Evolutionary conservation across 345 rosid genomes (phyloP).

Genomic region (Pugionium dolabratum): DNA sequence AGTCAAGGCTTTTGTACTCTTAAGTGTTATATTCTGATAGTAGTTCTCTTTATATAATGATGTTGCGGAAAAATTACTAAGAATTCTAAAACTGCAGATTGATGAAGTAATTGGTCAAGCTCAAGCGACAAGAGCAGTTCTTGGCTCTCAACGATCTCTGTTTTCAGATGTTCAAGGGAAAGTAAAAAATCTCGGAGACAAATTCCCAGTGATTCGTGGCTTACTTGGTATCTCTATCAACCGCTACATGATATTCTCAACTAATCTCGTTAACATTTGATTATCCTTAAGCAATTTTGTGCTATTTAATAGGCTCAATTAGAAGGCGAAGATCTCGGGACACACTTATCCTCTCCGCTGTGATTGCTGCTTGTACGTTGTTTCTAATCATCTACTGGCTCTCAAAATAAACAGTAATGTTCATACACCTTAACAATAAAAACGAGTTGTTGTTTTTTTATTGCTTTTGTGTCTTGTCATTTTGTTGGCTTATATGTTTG

Average conservation of each 20-base stretch:
- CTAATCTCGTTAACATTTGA: slow-evolving; percentile 13
- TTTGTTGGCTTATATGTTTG: slow-evolving; percentile 22
- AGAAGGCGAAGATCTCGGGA: slow-evolving; percentile 81
- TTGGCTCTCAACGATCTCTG: slow-evolving; percentile 83
- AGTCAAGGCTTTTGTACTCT: neutral
- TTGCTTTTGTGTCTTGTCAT: slow-evolving; percentile 9
- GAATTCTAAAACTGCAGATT: slow-evolving; percentile 49
- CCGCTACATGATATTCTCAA: slow-evolving; percentile 13
- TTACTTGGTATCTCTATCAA: slow-evolving; percentile 62
- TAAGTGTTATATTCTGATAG: neutral
- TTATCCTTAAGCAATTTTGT: neutral
- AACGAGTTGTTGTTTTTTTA: neutral
- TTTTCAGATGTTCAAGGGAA: slow-evolving; percentile 97
- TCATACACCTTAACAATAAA: slow-evolving; percentile 25
- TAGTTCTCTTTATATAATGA: neutral
- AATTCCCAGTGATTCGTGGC: slow-evolving; percentile 83
- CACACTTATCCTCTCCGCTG: slow-evolving; percentile 86
- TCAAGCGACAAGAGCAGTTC: slow-evolving; percentile 80
- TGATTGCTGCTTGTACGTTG: slow-evolving; percentile 88
- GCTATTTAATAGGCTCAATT: slow-evolving; percentile 64
- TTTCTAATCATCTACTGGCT: slow-evolving; percentile 93
- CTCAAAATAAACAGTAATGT: slow-evolving; percentile 57
- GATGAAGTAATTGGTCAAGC: slow-evolving; percentile 97
- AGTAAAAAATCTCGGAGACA: slow-evolving; percentile 82
- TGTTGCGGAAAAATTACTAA: neutral